These are phyloP conservation scores for Neofusicoccum kwambonambiense DNA, from an alignment of 2,329 filamentous ascomycete genomes.

Conservation along the genomic window DNA sequence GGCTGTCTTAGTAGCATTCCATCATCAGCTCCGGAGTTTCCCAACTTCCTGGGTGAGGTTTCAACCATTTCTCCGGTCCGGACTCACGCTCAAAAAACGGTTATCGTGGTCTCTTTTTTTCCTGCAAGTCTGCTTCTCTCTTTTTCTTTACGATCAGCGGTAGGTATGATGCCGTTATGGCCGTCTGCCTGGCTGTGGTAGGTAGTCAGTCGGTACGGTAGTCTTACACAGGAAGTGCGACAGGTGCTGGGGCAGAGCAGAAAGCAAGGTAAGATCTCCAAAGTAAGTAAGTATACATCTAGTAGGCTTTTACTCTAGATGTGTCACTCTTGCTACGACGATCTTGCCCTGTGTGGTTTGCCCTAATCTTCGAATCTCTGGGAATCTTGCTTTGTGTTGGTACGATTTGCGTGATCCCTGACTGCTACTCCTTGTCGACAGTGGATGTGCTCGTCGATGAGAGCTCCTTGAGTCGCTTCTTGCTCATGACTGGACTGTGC, in stretches of 20 bases:
- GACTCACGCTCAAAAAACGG: neutral
- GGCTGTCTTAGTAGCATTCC: neutral
- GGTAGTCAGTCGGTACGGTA: neutral
- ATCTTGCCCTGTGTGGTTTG: neutral
- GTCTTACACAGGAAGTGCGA: neutral
- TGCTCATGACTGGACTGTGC: neutral
- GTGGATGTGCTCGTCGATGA: too few species aligned
- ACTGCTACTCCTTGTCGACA: neutral
- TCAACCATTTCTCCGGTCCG: neutral
- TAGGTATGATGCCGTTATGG: conserved; percentile 3
- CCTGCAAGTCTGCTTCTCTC: neutral
- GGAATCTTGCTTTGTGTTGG: neutral
- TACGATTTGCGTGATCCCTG: neutral
- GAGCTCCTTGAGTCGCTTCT: too few species aligned
- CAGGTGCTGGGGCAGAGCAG: neutral
- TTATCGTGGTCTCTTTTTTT: neutral
- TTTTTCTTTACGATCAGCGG: neutral
- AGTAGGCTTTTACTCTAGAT: neutral
- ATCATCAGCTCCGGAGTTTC: neutral
- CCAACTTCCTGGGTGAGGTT: neutral
- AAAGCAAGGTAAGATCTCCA: conserved; percentile 8
- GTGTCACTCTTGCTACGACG: conserved; percentile 6
- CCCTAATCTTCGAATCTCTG: neutral
- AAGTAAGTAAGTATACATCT: conserved; percentile 11
- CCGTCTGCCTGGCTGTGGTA: conserved; percentile 10